A percentile compares a stretch with the other conserved stretches of the same genome.
These are phyloP conservation scores for Tulasnella sp. DNA, from an alignment of 768 basidiomycete species.

Conservation along the genomic window DNA sequence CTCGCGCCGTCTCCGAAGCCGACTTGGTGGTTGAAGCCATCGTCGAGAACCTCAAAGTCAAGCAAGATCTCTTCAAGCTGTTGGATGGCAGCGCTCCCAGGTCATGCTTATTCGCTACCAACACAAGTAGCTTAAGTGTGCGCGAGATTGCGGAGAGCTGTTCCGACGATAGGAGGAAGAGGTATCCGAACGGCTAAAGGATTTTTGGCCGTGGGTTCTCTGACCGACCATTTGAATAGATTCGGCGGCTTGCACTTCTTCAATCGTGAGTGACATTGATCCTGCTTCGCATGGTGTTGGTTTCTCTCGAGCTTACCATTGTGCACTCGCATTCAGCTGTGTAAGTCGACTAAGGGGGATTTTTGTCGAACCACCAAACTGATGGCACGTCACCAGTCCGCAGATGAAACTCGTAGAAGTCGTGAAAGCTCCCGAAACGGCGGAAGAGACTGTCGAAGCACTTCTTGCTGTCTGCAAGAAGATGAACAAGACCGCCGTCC, in stretches of 20 bases:
- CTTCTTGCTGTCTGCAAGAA: constrained; percentile 39
- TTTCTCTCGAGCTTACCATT: neutral
- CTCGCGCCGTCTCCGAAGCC: constrained; percentile 37
- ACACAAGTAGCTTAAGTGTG: constrained; percentile 43
- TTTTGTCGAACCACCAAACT: neutral
- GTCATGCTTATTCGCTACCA: constrained; percentile 43
- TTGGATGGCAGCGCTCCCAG: constrained; percentile 39
- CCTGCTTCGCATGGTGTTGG: constrained; percentile 28
- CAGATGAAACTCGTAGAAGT: constrained; percentile 46
- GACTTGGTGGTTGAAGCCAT: constrained; percentile 47
- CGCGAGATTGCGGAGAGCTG: constrained; percentile 41
- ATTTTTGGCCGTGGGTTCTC: constrained; percentile 29
- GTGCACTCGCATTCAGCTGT: constrained; percentile 21
- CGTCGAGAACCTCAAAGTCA: constrained; percentile 44
- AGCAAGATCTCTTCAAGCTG: constrained; percentile 42
- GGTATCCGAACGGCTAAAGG: neutral
- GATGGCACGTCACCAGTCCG: constrained; percentile 21
- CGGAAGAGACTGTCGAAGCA: constrained; percentile 38
- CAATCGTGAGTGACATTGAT: constrained; percentile 37
- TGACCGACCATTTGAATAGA: constrained; percentile 29
- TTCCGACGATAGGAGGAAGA: constrained; percentile 33
- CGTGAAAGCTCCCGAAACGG: constrained; percentile 41
- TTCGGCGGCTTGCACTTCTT: constrained; percentile 47
- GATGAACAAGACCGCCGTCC: constrained; percentile 43
- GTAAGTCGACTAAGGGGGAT: constrained; percentile 12